These are phyloP conservation scores for Mycena floridula DNA, from an alignment of 768 basidiomycete genomes.

Conservation along the genomic window DNA sequence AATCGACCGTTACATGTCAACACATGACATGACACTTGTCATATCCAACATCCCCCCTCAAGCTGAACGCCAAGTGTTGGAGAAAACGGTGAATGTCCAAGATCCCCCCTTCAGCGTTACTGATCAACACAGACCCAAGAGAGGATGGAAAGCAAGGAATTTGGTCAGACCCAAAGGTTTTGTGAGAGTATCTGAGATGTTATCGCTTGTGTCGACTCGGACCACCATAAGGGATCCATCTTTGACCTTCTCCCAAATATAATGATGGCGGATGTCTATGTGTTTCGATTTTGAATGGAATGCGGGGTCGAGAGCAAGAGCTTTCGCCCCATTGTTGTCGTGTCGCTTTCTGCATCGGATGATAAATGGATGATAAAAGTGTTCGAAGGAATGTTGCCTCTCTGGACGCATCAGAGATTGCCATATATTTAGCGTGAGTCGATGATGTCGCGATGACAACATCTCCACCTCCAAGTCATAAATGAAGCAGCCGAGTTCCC, in stretches of 20 bases:
- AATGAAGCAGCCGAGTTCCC: not conserved
- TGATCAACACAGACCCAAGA: too few species aligned
- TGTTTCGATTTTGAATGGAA: conserved; percentile 25
- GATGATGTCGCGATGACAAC: not conserved
- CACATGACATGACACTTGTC: too few species aligned
- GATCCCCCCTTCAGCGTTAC: too few species aligned
- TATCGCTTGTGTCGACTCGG: not conserved
- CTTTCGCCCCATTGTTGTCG: conserved; percentile 23
- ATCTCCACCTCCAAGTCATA: not conserved
- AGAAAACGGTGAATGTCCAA: too few species aligned
- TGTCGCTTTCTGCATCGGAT: too few species aligned
- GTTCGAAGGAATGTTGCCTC: not conserved
- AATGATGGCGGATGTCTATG: conserved; percentile 26
- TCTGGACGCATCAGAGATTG: not conserved
- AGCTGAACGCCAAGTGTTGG: too few species aligned
- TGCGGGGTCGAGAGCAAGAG: conserved; percentile 14
- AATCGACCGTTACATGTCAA: too few species aligned
- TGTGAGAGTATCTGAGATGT: not conserved
- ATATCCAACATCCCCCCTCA: too few species aligned
- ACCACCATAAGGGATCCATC: not conserved
- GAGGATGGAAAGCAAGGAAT: not conserved
- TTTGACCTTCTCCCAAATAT: conserved; percentile 17
- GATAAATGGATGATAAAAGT: too few species aligned
- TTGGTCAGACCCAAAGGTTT: not conserved
- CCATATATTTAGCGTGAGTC: not conserved